These are phyloP conservation scores for Imleria badia DNA, from an alignment of 768 basidiomycete genomes.

Conservation along the genomic window DNA sequence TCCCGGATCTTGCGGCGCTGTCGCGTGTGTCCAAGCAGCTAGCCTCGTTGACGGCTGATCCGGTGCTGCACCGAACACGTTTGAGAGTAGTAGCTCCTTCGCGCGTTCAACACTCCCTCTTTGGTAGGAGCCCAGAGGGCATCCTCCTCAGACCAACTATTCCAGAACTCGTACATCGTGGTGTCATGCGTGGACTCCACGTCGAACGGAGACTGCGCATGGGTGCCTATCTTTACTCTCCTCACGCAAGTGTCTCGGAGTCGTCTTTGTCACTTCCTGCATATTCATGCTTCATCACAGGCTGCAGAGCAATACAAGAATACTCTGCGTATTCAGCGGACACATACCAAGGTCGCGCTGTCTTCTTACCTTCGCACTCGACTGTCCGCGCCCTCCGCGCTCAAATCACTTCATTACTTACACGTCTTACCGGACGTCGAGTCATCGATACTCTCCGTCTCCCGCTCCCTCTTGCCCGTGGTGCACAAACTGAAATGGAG, in stretches of 20 bases:
- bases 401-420: conserved; percentile 46
- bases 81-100: conserved; percentile 64
- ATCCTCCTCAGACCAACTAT: conserved; percentile 61
- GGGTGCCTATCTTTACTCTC: conserved; percentile 65
- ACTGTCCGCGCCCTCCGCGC: conserved; percentile 34
- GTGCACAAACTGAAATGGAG: conserved; percentile 73
- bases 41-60: conserved; percentile 55
- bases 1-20: conserved; percentile 64
- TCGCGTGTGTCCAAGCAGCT: conserved; percentile 49
- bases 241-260: conserved; percentile 40
- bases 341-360: conserved; percentile 51
- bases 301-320: conserved; percentile 68
- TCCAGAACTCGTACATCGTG: conserved; percentile 64
- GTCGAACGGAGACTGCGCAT: conserved; percentile 66
- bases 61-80: conserved; percentile 60
- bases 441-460: conserved; percentile 53
- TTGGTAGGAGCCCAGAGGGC: conserved; percentile 56
- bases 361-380: conserved; percentile 55
- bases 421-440: conserved; percentile 66
- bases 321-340: conserved; percentile 51
- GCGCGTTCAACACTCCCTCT: conserved; percentile 63
- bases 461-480: conserved; percentile 60
- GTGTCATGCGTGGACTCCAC: conserved; percentile 66
- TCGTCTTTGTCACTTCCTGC: background rate
- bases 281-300: conserved; percentile 35